A percentile compares a stretch with the other conserved stretches of the same genome.
Conservation (phyloP, 768 basidiomycete genomes). For the Gautieria morchelliformis region DNA sequence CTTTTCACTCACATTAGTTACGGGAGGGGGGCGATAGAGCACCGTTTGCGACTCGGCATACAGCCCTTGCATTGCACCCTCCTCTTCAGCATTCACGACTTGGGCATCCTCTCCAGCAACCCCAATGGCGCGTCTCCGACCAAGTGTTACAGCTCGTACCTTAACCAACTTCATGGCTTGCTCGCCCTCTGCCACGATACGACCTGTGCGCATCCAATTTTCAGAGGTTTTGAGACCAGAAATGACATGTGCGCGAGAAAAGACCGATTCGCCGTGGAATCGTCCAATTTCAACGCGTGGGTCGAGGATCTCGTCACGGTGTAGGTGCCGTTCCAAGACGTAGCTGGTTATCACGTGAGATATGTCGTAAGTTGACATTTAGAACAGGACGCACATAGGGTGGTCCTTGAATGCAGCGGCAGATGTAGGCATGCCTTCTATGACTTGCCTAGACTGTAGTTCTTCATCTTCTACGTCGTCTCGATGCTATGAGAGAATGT, state of each 20-base stretch:
- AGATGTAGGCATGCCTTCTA: slow-evolving; percentile 88
- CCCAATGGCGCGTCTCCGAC: slow-evolving; percentile 65
- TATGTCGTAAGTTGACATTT: neutral
- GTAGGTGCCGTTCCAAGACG: slow-evolving; percentile 78
- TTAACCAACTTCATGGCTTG: slow-evolving; percentile 91
- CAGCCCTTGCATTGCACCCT: slow-evolving; percentile 69
- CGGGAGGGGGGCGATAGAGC: slow-evolving; percentile 64
- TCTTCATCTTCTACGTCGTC: slow-evolving; percentile 93
- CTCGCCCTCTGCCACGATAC: slow-evolving; percentile 57
- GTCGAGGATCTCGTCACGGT: slow-evolving; percentile 76
- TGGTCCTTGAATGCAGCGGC: slow-evolving; percentile 93
- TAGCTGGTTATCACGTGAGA: slow-evolving; percentile 33
- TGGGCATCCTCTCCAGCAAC: slow-evolving; percentile 26
- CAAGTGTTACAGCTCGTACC: slow-evolving; percentile 71
- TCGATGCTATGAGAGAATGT: slow-evolving; percentile 48
- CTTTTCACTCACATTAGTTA: slow-evolving; percentile 59
- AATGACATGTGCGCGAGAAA: slow-evolving; percentile 75
- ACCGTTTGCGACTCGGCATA: slow-evolving; percentile 84
- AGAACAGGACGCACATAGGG: slow-evolving; percentile 54
- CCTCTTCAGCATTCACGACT: slow-evolving; percentile 24
- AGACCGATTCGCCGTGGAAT: slow-evolving; percentile 90
- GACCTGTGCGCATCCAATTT: slow-evolving; percentile 89
- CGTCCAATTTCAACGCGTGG: slow-evolving; percentile 77
- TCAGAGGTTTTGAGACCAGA: slow-evolving; percentile 74
- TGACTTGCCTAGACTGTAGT: slow-evolving; percentile 62